A percentile compares a stretch with the other conserved stretches of the same genome.
Evolutionary conservation across 306 rosid genomes (phyloP).

Genomic region (Dicorynia guianensis): DNA sequence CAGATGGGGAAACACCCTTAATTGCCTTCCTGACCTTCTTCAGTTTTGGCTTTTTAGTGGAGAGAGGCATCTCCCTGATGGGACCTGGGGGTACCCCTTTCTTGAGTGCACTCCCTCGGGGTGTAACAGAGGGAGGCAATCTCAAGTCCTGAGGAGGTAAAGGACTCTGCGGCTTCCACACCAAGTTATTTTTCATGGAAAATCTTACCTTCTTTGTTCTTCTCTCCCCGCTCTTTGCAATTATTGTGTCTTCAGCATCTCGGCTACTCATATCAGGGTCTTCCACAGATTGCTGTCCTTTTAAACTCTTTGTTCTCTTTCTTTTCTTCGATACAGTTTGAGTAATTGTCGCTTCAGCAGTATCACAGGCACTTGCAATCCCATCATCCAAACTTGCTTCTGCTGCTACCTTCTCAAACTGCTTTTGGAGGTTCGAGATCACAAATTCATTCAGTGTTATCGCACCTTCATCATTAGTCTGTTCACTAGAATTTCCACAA

Average conservation of each 20-base stretch:
- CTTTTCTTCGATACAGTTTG: slow-evolving; percentile 75
- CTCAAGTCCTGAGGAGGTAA: slow-evolving; percentile 92
- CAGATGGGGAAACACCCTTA: slow-evolving; percentile 53
- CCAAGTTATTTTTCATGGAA: slow-evolving; percentile 91
- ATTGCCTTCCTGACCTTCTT: slow-evolving; percentile 74
- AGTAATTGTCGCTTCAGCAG: slow-evolving; percentile 36
- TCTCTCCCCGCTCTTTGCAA: slow-evolving; percentile 70
- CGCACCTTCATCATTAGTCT: slow-evolving; percentile 30
- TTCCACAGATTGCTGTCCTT: slow-evolving; percentile 43
- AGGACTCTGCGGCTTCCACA: slow-evolving; percentile 94
- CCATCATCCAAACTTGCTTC: slow-evolving; percentile 70
- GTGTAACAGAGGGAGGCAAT: slow-evolving; percentile 91
- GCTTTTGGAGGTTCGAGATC: slow-evolving; percentile 83
- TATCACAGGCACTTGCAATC: slow-evolving; percentile 51
- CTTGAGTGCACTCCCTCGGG: slow-evolving; percentile 99
- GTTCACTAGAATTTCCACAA: slow-evolving; percentile 46
- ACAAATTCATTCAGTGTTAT: slow-evolving; percentile 56
- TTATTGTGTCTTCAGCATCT: slow-evolving; percentile 50
- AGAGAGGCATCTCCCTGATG: slow-evolving; percentile 69
- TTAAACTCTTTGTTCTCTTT: slow-evolving; percentile 73
- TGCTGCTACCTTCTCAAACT: slow-evolving; percentile 87
- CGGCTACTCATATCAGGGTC: slow-evolving; percentile 41
- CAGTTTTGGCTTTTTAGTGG: slow-evolving; percentile 62
- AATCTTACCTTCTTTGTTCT: slow-evolving; percentile 85
- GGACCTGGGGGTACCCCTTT: slow-evolving; percentile 98